Evolutionary conservation across 768 basidiomycete species (phyloP).

Genomic region (Porphyrellus cyaneotinctus): DNA sequence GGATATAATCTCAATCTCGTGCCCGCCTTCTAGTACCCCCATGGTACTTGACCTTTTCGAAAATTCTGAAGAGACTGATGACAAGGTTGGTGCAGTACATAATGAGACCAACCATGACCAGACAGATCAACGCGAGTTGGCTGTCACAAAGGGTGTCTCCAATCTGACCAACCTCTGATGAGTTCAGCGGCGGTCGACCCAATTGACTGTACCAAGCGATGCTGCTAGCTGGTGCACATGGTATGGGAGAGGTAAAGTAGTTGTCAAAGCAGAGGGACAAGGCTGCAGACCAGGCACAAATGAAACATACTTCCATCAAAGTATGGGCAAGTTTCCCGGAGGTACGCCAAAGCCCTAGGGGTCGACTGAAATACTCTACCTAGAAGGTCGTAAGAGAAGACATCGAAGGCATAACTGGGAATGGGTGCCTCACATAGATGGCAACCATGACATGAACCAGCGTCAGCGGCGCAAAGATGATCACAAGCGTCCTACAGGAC

Average conservation of each 20-base stretch:
- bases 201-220: conserved; percentile 75
- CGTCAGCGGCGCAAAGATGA: conserved; percentile 82
- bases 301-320: conserved; percentile 82
- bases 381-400: conserved; percentile 31
- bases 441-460: conserved; percentile 81
- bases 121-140: conserved; percentile 72
- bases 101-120: conserved; percentile 72
- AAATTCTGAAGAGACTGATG: conserved; percentile 81
- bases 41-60: conserved; percentile 84
- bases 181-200: conserved; percentile 36
- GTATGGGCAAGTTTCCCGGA: conserved; percentile 85
- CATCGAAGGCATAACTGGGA: conserved; percentile 3
- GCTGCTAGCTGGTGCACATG: conserved; percentile 58
- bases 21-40: conserved; percentile 33
- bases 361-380: conserved; percentile 92
- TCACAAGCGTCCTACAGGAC: conserved; percentile 61
- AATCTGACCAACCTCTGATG: conserved; percentile 36
- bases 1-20: conserved; percentile 7
- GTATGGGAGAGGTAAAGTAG: conserved; percentile 81
- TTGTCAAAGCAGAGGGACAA: conserved; percentile 89
- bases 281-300: conserved; percentile 91
- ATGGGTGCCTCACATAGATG: conserved; percentile 61
- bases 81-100: conserved; percentile 82
- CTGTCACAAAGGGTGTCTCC: conserved; percentile 66
- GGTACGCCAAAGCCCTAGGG: conserved; percentile 88